phyloP scores from a whole-genome alignment of 208 protist genomes.

The Leishmania mexicana region DNA sequence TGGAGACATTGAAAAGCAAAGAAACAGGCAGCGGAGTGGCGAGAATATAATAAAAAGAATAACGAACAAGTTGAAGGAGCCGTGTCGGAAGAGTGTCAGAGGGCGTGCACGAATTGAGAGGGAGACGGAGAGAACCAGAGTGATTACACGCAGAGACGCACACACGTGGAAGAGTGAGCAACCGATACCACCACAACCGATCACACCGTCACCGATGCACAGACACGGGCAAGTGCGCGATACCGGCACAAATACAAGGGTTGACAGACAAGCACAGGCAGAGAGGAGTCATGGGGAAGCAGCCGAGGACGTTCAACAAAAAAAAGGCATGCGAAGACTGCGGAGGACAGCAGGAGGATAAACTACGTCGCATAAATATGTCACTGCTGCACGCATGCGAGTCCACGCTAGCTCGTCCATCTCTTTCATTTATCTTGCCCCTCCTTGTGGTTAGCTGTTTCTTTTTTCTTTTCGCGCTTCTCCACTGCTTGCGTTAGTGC shows the following conservation, averaged over 20 bases:
- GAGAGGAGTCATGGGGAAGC: background rate
- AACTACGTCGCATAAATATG: background rate
- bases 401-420: background rate
- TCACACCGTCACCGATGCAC: background rate
- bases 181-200: background rate
- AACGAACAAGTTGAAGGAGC: background rate
- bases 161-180: background rate
- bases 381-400: background rate
- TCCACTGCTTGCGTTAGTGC: background rate
- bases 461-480: background rate
- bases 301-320: background rate
- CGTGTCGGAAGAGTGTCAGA: background rate
- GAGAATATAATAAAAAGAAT: background rate
- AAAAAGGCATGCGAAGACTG: constrained; percentile 4
- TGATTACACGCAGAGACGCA: background rate
- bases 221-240: background rate
- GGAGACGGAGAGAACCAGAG: background rate
- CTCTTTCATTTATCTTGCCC: background rate
- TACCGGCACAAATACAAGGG: background rate
- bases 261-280: background rate
- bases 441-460: background rate
- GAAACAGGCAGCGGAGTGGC: background rate
- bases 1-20: background rate
- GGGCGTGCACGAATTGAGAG: background rate
- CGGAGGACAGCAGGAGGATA: background rate